Percentiles rank a stretch among this genome's conserved stretches.
Conservation (phyloP, 352 stramenopile genomes). For the Pythium volutum region DNA sequence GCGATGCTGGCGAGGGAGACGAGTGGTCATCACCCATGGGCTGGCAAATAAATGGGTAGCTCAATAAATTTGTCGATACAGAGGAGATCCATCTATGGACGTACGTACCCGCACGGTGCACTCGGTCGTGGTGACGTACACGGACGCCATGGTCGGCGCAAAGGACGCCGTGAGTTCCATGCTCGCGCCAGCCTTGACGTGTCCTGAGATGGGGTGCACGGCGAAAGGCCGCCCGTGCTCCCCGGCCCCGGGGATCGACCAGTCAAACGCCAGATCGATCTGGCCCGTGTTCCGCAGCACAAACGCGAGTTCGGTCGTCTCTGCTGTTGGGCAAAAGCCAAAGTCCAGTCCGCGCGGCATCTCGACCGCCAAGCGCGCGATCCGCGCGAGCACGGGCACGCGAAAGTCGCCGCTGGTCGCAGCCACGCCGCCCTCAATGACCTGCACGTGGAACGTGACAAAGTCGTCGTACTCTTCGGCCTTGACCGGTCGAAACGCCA, state of each 20-base stretch:
- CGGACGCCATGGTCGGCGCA: constrained; percentile 59
- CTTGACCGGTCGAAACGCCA: constrained; percentile 89
- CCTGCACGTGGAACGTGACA: constrained; percentile 86
- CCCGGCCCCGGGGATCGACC: constrained; percentile 67
- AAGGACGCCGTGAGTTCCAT: constrained; percentile 78
- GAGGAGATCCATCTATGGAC: no score
- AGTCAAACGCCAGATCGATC: constrained; percentile 84
- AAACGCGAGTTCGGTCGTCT: constrained; percentile 76
- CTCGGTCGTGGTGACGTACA: constrained; percentile 81
- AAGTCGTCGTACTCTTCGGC: constrained; percentile 91
- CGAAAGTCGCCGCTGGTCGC: constrained; percentile 77
- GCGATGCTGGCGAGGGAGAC: constrained; percentile 6
- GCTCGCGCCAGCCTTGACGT: constrained; percentile 55
- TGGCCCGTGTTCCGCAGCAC: constrained; percentile 84
- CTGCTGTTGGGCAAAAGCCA: constrained; percentile 86
- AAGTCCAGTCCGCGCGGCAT: constrained; percentile 77
- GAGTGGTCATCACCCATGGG: background rate
- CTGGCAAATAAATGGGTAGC: background rate
- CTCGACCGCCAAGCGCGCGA: constrained; percentile 64
- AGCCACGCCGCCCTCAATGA: constrained; percentile 73
- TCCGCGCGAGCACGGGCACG: constrained; percentile 80
- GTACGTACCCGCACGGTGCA: constrained; percentile 55
- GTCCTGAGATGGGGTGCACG: constrained; percentile 66
- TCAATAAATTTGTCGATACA: background rate
- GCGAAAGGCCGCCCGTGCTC: constrained; percentile 73